These are phyloP conservation scores for Blepharisma japonicum DNA, from an alignment of 73 alveolate genomes.

Conservation along the genomic window DNA sequence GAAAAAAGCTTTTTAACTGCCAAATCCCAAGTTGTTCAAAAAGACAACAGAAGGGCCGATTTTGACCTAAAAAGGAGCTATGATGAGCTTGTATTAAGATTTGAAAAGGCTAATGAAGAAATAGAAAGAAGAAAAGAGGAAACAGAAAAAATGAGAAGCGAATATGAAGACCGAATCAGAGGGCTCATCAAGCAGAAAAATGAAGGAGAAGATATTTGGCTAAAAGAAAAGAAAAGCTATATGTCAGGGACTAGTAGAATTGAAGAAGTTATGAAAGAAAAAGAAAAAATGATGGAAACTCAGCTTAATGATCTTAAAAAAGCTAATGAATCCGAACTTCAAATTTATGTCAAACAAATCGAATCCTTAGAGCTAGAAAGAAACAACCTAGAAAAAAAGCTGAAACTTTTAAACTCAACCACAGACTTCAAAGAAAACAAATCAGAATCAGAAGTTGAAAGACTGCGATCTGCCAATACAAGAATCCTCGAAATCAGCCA, in stretches of 20 bases:
- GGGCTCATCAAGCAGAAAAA: background rate
- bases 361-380: background rate
- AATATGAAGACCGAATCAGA: constrained; percentile 5
- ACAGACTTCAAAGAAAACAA: background rate
- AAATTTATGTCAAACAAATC: background rate
- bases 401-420: background rate
- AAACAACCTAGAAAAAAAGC: background rate
- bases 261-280: constrained; percentile 50
- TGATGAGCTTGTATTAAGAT: background rate
- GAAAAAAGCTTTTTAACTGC: background rate
- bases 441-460: background rate
- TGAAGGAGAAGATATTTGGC: constrained; percentile 6
- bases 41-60: background rate
- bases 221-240: background rate
- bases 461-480: background rate
- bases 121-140: background rate
- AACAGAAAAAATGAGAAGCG: background rate
- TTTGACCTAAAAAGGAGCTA: background rate
- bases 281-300: background rate
- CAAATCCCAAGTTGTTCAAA: background rate
- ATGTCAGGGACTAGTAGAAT: background rate
- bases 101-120: background rate
- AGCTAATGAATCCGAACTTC: background rate
- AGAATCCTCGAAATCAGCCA: background rate
- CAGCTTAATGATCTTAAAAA: background rate